phyloP scores from a whole-genome alignment of 305 asterid species.

The Euphrasia arctica region DNA sequence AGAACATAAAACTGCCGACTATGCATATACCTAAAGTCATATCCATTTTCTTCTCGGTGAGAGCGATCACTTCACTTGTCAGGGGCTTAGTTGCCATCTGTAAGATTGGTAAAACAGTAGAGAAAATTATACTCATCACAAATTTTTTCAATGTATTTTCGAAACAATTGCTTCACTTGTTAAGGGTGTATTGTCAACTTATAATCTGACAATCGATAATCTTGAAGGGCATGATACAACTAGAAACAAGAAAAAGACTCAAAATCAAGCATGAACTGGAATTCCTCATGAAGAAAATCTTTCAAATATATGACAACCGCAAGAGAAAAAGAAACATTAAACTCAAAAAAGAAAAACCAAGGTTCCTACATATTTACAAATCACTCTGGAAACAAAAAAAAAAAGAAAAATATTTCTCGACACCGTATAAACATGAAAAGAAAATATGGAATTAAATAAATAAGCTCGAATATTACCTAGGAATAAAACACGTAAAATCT shows the following conservation, averaged over 20 bases:
- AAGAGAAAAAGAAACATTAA: neutral
- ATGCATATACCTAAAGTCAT: conserved; percentile 70
- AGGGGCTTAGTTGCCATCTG: conserved; percentile 73
- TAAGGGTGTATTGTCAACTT: neutral
- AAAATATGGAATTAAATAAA: neutral
- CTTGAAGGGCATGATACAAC: neutral
- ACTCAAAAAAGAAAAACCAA: neutral
- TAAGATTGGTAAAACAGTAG: conserved; percentile 9
- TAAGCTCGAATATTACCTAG: neutral
- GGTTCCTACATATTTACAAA: neutral
- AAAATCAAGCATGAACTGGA: neutral
- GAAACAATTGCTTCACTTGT: neutral
- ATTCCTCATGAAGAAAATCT: neutral
- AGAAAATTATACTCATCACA: neutral
- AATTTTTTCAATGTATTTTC: neutral
- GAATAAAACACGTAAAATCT: neutral
- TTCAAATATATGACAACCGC: no score
- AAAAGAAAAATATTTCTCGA: neutral
- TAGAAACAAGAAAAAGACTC: neutral
- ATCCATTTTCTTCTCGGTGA: conserved; percentile 91
- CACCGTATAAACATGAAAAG: neutral
- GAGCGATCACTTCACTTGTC: conserved; percentile 64
- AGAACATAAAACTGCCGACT: conserved; percentile 1
- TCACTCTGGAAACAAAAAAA: neutral
- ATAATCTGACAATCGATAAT: no score